Base-by-base conservation (phyloP, 257 asterid species). In the Jacaranda copaia region DNA sequence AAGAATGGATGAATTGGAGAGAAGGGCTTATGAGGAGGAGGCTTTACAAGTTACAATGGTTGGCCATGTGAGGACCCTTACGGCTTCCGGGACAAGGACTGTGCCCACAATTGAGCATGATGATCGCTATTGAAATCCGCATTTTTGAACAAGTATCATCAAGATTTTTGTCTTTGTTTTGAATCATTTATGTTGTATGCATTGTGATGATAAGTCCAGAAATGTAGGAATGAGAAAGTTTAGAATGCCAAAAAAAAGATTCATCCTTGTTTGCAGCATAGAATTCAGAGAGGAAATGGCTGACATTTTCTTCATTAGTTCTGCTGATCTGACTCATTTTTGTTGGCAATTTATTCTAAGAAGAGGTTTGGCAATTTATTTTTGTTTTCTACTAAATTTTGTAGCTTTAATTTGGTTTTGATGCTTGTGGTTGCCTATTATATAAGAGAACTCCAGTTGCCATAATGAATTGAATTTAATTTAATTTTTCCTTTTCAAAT, bases 11-110 rank as follows among this genome's bases (percentile, higher is more conserved):
- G 99, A 95, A 61, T 5, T 91, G 86, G 98, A 87, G 79, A 86
- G 99, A n/a, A 87, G 95, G 62, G 99, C 99, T 6, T 94, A 94
- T 61, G 96, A 94, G 59, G 99, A 94, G 77, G 99, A 94, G 83
- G 99, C 99, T 20, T 74, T 94, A 55, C 95, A 91, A 80, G 98
- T 92, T 6, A 92, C 98, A 4, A 94, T 95, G 99, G 99, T 91
- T 16, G 99, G 97, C 3, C 99, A 94, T 85, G 93, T 94, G 1
- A 87, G 98, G 79, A 94, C 97, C 63, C 87, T 76, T 1, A 87
- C 91, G 3, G 96, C 97, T 25, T 58, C 92, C 11, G 92, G 81
- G 6, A 89, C 96, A 6, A 83, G 98, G 68, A 92, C 98, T 19
- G 84, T 83, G 70, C 96, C 98, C 0, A 78, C 82, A 14, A 87